phyloP scores from a whole-genome alignment of 2,329 filamentous ascomycete species.

The Arthrobotrys conoides region DNA sequence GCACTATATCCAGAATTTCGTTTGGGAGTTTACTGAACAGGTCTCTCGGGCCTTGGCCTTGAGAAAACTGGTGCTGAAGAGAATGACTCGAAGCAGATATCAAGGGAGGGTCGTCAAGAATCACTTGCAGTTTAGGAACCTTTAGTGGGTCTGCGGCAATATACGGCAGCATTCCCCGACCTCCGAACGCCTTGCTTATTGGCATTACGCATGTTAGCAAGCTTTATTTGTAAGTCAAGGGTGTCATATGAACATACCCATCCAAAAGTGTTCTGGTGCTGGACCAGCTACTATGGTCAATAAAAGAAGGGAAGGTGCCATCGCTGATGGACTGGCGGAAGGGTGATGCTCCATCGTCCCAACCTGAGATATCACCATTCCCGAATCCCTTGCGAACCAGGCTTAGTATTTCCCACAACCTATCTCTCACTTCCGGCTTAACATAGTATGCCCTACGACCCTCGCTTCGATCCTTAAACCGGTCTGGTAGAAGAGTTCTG shows the following conservation, averaged over 20 bases:
- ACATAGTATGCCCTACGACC: conserved; percentile 51
- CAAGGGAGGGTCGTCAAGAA: conserved; percentile 54
- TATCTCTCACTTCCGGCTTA: conserved; percentile 53
- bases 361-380: conserved; percentile 54
- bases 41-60: conserved; percentile 37
- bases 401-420: conserved; percentile 57
- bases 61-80: conserved; percentile 43
- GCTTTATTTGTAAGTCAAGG: neutral
- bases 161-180: conserved; percentile 55
- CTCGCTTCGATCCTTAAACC: conserved; percentile 46
- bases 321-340: conserved; percentile 58
- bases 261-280: conserved; percentile 51
- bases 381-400: conserved; percentile 52
- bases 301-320: conserved; percentile 55
- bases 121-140: conserved; percentile 43
- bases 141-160: conserved; percentile 48
- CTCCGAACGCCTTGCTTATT: conserved; percentile 52
- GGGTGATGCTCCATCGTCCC: conserved; percentile 56
- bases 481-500: conserved; percentile 47
- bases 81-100: conserved; percentile 39
- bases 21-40: conserved; percentile 57
- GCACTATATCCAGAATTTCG: conserved; percentile 58
- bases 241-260: conserved; percentile 28
- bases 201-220: conserved; percentile 12
- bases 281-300: conserved; percentile 57